Base-by-base conservation (phyloP, 2,329 filamentous ascomycete species). In the Paecilomyces dactylethromorphus region DNA sequence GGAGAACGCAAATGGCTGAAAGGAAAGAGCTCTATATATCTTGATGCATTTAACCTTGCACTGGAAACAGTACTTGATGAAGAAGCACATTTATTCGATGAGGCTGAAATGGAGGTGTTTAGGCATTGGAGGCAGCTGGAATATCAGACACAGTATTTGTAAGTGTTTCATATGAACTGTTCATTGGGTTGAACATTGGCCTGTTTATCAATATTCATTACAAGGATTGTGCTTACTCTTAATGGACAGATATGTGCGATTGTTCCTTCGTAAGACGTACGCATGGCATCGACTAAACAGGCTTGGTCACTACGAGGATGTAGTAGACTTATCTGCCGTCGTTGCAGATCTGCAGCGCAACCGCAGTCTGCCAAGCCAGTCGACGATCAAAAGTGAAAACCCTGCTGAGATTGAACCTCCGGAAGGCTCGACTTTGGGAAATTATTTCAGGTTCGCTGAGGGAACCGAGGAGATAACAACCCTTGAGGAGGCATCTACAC, bases 1-100 rank as follows among this genome's bases (percentile, higher is more conserved):
- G 81, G 81, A 59, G 76, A 85, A 56, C 79, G 79, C 55, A 82
- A 77, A 60, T 96, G 91, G 91, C 75, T 86, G 3, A 85, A 82
- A 67, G 91, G 91, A 0, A 87, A 86, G 71, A 95, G 87, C 68
- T 97, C 92, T 1, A 91, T 99, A 58, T 99, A 99, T 68, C 91
- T 97, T 18, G 94, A 99, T 76, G 94, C 94, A 0, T 99, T 99
- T 79, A 96, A 96, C 68, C 80, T 97, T 13, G 91, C 93, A 1
- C 78, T 99, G 54, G 87, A 93, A 60, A 96, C 91, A 0, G 94
- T 99, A 3, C 77, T 97, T 12, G 87, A 91, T 54, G 91, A 97
- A 59, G 94, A 99, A 74, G 83, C 84, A 0, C 91, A 96, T 74
- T 78, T 99, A 0, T 99, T 97, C 70, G 84, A 94, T 66, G 84